Percentiles rank a stretch among this genome's conserved stretches.
These are phyloP conservation scores for Immersiporthe knoxdaviesiana DNA, from an alignment of 2,329 filamentous ascomycete species.

Conservation along the genomic window DNA sequence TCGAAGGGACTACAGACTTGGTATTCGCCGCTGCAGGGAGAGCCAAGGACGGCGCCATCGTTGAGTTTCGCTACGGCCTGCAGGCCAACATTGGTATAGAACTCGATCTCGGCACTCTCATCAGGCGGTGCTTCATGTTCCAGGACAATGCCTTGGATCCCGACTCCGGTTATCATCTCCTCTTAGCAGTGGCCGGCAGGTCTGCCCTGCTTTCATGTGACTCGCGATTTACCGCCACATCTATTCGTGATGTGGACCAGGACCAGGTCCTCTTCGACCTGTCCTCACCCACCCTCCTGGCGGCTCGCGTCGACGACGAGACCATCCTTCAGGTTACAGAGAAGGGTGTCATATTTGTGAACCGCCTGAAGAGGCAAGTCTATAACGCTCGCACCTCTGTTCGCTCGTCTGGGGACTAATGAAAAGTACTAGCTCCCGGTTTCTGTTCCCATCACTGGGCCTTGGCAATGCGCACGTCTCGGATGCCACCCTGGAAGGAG, in stretches of 20 bases:
- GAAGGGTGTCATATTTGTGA: conserved; percentile 46
- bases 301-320: conserved; percentile 42
- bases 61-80: conserved; percentile 71
- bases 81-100: conserved; percentile 68
- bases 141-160: conserved; percentile 32
- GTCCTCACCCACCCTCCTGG: conserved; percentile 55
- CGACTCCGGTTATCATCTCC: conserved; percentile 43
- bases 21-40: conserved; percentile 71
- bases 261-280: conserved; percentile 54
- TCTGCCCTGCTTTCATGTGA: conserved; percentile 54
- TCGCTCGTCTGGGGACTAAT: not conserved
- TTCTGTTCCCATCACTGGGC: conserved; percentile 31
- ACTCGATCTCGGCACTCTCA: conserved; percentile 52
- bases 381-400: not conserved
- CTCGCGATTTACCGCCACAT: conserved; percentile 46
- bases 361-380: conserved; percentile 43
- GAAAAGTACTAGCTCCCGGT: conserved; percentile 8
- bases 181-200: conserved; percentile 54
- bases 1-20: conserved; percentile 49
- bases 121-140: conserved; percentile 60
- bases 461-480: conserved; percentile 39
- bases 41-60: conserved; percentile 63
- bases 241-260: conserved; percentile 43
- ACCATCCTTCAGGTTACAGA: conserved; percentile 60
- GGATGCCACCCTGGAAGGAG: conserved; percentile 47